Base-by-base conservation (phyloP, 805 yeast species). In the Metschnikowia lunata region DNA sequence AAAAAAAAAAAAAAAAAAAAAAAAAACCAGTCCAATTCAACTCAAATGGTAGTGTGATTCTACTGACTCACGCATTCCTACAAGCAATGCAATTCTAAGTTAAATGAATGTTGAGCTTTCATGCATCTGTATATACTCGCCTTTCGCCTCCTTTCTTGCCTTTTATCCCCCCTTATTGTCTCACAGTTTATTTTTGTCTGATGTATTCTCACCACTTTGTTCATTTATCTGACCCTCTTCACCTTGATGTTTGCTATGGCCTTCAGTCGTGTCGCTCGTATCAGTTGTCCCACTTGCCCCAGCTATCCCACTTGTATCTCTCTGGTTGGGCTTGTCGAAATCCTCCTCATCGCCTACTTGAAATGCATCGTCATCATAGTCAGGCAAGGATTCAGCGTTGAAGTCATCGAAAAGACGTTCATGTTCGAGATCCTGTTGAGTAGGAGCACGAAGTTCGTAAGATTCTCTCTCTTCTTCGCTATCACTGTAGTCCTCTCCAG, bases 401-500 rank as follows among this genome's bases (percentile, higher is more conserved):
- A 68, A 62, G 34, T 67, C 70, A 39, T 69, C 73, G 49, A 60
- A 73, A 27, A 73, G 51, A 34, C 73, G 51, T 38, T 71, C 72
- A 43, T 74, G 60, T 39, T 67, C 74, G 27, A 61, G 63, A 33
- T 68, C 69, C 29, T 43, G 54, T 58, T 63, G 36, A 48, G 49
- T 9, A 46, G 57, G 40, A 48, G 38, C 58, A 43, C 54, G 39
- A 39, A 62, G 61, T 44, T 69, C 76, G 28, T 67, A 57, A 27
- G 69, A 60, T 47, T 67, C 72, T 12, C 38, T 66, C 50, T 58
- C 61, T 30, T 61, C 70, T 13, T 65, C 72, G 40, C 68, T 63
- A 40, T 71, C 75, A 38, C 64, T 62, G 50, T 72, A 72, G 40
- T 75, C 80, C 50, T 83, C 85, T 7, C 85, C 83, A 14, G 82